phyloP scores from a whole-genome alignment of 2,329 filamentous ascomycete species.

The Aspergillus piperis region DNA sequence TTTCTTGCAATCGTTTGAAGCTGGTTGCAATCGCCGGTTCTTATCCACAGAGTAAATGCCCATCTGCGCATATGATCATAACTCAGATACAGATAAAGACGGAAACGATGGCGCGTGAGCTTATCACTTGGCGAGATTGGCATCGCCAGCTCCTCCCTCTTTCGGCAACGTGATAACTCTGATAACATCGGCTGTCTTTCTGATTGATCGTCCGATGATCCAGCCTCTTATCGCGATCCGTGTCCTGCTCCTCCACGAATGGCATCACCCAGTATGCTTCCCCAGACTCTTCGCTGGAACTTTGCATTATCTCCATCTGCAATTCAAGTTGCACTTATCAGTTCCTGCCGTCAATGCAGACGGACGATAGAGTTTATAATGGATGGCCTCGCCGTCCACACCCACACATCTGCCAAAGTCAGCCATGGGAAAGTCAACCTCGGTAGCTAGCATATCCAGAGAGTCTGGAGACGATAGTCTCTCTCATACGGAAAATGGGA shows the following conservation, averaged over 20 bases:
- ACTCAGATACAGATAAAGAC: too few relatives aligned
- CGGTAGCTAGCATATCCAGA: neutral
- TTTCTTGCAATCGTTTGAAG: too few relatives aligned
- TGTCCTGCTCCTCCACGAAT: neutral
- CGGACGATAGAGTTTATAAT: neutral
- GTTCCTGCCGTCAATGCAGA: too few relatives aligned
- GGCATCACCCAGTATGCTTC: neutral
- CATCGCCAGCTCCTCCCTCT: slow-evolving; percentile 18
- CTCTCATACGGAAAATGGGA: slow-evolving; percentile 22
- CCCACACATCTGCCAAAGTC: neutral
- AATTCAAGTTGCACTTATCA: too few relatives aligned
- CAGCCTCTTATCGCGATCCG: slow-evolving; percentile 5
- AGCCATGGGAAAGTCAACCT: slow-evolving; percentile 26
- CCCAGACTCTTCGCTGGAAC: neutral
- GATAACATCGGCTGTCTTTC: neutral
- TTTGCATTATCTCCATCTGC: neutral
- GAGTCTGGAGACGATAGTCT: slow-evolving; percentile 8
- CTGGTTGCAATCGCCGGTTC: neutral
- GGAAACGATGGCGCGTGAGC: neutral
- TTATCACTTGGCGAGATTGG: slow-evolving; percentile 18
- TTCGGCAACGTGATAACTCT: slow-evolving; percentile 5
- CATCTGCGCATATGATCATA: too few relatives aligned
- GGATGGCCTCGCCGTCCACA: neutral
- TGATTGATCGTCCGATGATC: neutral
- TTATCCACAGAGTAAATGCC: too few relatives aligned